Conservation (phyloP, 371 early-diverging fungal genomes). For the Rhizopus delemar region DNA sequence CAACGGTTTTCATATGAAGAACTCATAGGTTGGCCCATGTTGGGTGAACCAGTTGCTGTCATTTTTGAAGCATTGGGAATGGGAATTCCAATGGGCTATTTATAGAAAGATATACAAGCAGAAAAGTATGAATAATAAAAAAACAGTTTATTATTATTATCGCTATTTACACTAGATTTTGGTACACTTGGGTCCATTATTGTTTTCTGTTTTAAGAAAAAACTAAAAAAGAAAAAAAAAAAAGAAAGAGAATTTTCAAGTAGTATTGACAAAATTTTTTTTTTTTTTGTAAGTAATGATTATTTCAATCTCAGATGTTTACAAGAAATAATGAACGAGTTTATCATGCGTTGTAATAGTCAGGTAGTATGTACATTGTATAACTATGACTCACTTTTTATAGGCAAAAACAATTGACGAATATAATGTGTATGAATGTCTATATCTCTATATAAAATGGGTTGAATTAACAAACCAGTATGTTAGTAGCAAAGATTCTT, state of each 20-base stretch:
- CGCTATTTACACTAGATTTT: slow-evolving; percentile 23
- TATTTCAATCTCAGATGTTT: too few relatives aligned
- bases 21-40: slow-evolving; percentile 32
- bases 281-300: slow-evolving; percentile 2
- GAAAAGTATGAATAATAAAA: not conserved
- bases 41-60: slow-evolving; percentile 11
- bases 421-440: too few relatives aligned
- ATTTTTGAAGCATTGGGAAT: slow-evolving; percentile 12
- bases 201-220: not conserved
- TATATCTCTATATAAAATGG: too few relatives aligned
- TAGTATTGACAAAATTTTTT: not conserved
- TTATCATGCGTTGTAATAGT: too few relatives aligned
- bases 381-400: too few relatives aligned
- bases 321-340: too few relatives aligned
- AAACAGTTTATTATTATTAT: not conserved
- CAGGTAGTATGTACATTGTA: too few relatives aligned
- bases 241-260: too few relatives aligned
- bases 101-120: not conserved
- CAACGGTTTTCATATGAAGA: slow-evolving; percentile 34
- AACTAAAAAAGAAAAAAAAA: slow-evolving; percentile 6
- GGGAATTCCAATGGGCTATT: slow-evolving; percentile 23
- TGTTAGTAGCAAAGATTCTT: too few relatives aligned
- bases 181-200: slow-evolving; percentile 19
- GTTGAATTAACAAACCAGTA: too few relatives aligned
- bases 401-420: too few relatives aligned